Evolutionary conservation across 208 protist genomes (phyloP), one percentile per base, ranked within the genome.

Genomic region (Zelonia costaricensis): DNA sequence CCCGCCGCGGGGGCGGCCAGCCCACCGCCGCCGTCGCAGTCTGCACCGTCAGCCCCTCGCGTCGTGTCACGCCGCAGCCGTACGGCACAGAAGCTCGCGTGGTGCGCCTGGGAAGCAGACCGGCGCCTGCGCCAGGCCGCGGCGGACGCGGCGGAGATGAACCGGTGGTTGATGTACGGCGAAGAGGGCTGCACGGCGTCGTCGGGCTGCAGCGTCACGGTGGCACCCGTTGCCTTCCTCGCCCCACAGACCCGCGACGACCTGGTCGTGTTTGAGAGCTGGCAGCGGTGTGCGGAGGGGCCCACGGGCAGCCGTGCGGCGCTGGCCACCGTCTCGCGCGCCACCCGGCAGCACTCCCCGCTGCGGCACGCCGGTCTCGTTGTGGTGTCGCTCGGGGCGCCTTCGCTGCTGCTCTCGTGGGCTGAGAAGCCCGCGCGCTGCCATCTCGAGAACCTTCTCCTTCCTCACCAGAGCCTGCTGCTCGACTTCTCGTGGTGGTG

Each of bases 401-500:
- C 65, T 27, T 54, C 62, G 30, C 44, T 75, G 48, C 68, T 83
- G 60, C 52, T 66, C 30, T 63, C 73, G 10, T 73, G 66, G 66
- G 55, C 57, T 6, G 42, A 58, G 38, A n/a, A 30, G 45, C 2
- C 51, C 3, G 4, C 52, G 13, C 68, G 51, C 28, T 73, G 66
- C 18, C 48, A 66, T 28, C 36, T 74, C 23, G 48, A 44, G 23
- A 44, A 28, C 12, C 63, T 90, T n/a, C 51, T 86, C 8, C 74
- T 86, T n/a, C 58, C 79, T 2, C 76, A 86, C 46, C 83, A 90
- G 43, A 78, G 56, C 15, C 69, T 90, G 13, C 51, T 90, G 4
- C 25, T 86, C n/a, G 79, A 92, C 61, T 4, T 85, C 20, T 77
- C 70, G 22, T 84, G 81, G 67, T 86, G 72, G n/a, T 86, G 25